phyloP scores from a whole-genome alignment of 2,329 filamentous ascomycete species.

The Trichoderma sp. region DNA sequence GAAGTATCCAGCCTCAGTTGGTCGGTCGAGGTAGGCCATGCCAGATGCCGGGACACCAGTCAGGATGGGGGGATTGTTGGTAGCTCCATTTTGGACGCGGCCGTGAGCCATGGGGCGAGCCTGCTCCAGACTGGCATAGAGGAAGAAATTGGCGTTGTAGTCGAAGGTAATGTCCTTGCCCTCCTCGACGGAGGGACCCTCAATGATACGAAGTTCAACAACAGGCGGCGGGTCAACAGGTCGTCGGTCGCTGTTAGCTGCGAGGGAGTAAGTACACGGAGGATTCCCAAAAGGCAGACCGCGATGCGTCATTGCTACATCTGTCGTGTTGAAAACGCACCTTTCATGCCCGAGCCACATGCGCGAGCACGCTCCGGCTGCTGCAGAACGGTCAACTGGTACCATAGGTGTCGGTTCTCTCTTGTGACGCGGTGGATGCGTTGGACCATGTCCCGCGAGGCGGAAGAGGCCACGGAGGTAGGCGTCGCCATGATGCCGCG shows the following conservation, averaged over 20 bases:
- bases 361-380: constrained; percentile 92
- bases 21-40: constrained; percentile 92
- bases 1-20: constrained; percentile 79
- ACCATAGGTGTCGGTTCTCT: constrained; percentile 74
- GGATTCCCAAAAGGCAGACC: not conserved
- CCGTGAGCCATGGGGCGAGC: constrained; percentile 80
- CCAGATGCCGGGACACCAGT: constrained; percentile 94
- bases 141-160: constrained; percentile 97
- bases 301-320: not conserved
- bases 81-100: constrained; percentile 64
- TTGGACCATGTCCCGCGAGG: constrained; percentile 41
- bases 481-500: constrained; percentile 35
- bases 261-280: constrained; percentile 23
- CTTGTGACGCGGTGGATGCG: constrained; percentile 56
- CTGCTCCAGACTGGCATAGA: constrained; percentile 87
- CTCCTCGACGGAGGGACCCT: constrained; percentile 61
- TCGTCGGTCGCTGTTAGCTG: constrained; percentile 65
- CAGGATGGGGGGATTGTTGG: constrained; percentile 74
- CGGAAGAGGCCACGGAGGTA: constrained; percentile 31
- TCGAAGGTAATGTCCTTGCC: constrained; percentile 76
- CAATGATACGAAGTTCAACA: constrained; percentile 82
- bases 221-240: constrained; percentile 94
- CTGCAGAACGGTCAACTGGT: constrained; percentile 82
- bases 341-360: constrained; percentile 93
- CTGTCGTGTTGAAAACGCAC: constrained; percentile 50